Evolutionary conservation across 2,329 filamentous ascomycete species (phyloP).

Genomic region (Colletotrichum sp.): DNA sequence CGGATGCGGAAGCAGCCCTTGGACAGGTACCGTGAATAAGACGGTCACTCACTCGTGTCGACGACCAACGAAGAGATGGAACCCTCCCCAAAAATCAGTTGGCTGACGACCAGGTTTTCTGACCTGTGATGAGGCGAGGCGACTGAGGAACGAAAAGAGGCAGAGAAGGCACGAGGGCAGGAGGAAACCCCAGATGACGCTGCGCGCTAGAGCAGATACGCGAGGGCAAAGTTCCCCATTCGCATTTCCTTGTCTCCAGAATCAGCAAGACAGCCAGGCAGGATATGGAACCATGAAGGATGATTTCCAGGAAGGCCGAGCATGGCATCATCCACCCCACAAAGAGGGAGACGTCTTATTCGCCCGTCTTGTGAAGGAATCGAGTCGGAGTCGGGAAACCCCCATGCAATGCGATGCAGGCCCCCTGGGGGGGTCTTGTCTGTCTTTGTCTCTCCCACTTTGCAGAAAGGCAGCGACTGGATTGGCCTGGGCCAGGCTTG

Average conservation of each 20-base stretch:
- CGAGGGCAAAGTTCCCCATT: conserved; percentile 9
- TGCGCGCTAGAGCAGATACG: conserved; percentile 10
- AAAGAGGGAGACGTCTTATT: not conserved
- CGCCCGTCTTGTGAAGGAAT: not conserved
- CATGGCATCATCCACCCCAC: conserved; percentile 16
- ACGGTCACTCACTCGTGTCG: not conserved
- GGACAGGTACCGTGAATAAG: not conserved
- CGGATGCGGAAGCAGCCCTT: not conserved
- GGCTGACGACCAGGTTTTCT: not conserved
- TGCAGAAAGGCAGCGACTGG: not conserved
- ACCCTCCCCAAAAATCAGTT: not conserved
- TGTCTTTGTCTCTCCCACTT: not conserved
- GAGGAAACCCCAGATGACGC: not conserved
- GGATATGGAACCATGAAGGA: not conserved
- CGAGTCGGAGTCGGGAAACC: conserved; percentile 5
- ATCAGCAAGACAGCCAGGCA: not conserved
- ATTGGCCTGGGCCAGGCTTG: not conserved
- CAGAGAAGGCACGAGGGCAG: not conserved
- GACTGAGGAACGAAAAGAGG: not conserved
- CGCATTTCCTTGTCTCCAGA: conserved; percentile 2
- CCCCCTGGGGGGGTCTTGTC: not conserved
- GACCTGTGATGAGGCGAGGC: not conserved
- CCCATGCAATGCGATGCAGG: not conserved
- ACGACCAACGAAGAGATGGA: not conserved
- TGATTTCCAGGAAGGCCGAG: not conserved